Evolutionary conservation across 2,329 filamentous ascomycete genomes (phyloP), one percentile per base, ranked within the genome.

Genomic region (Fusarium drepaniforme): DNA sequence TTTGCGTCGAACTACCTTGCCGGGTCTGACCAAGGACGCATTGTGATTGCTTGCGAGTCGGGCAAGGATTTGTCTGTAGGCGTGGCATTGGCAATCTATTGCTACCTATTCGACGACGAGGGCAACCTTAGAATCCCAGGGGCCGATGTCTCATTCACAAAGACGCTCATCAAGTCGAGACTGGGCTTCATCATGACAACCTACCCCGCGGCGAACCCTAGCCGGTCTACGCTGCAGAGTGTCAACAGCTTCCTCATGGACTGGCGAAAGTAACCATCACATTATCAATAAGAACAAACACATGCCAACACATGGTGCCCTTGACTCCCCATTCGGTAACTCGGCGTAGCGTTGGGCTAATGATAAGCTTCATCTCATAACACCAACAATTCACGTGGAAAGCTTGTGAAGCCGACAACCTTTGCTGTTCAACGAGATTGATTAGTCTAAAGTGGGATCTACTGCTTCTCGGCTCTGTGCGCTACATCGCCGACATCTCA

Each of bases 211-310:
- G 93, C 93, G 3, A 97, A 97, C 80, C 96, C 96, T 0, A 96
- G 92, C 72, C 88, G 97, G 40, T 89, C 94, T 25, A 98, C 96
- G 0, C 85, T 98, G 42, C 96, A 98, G 83, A 96, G 94, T 76
- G 93, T 98, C 7, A 98, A 98, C 83, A 94, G 94, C 66, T 97
- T 94, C 79, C 84, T 98, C 62, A 96, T 98, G 91, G 88, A 88
- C 67, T 86, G 84, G 82, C 79, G 80, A 56, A 83, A 71, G 80
- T 75, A 68, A 81, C 21, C 8, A 13, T 13, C 1, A 11, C 8
- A 3, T 9, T 35, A 8, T n/a, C 23, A 40, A 35, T 21, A 69
- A 28, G n/a, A 40, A 44, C 18, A 35, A n/a, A 21, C 15, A 44
- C 11, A 66, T 9, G 9, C 44, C 16, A 44, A 30, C 38, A 30